These are phyloP conservation scores for Cordyceps pruinosa DNA, from an alignment of 2,329 filamentous ascomycete species.

Conservation along the genomic window DNA sequence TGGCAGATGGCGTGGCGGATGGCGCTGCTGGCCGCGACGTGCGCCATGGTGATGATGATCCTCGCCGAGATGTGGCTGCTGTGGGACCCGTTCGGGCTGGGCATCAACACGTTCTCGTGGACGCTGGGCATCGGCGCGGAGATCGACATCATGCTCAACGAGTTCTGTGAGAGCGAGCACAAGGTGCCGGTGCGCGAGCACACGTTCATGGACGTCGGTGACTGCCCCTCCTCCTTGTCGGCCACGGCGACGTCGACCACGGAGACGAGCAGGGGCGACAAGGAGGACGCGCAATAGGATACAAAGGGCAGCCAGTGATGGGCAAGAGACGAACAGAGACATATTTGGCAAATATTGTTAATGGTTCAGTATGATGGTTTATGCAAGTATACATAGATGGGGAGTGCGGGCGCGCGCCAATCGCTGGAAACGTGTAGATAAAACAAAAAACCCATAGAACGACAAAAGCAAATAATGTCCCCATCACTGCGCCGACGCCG, in stretches of 20 bases:
- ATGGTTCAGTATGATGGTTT: neutral
- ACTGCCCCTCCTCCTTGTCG: neutral
- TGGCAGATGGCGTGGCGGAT: neutral
- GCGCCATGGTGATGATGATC: conserved; percentile 16
- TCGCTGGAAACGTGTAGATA: no score
- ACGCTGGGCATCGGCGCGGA: conserved; percentile 23
- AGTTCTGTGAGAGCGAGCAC: conserved; percentile 20
- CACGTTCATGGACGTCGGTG: neutral
- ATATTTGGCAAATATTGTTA: neutral
- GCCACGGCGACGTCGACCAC: no score
- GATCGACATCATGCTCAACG: conserved; percentile 22
- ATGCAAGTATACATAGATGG: neutral
- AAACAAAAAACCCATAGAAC: no score
- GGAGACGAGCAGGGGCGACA: neutral
- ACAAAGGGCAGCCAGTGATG: neutral
- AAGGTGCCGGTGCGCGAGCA: neutral
- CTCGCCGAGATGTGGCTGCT: conserved; percentile 20
- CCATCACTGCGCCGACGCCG: no score
- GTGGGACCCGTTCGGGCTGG: conserved; percentile 21
- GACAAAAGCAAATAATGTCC: no score
- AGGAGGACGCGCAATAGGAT: neutral
- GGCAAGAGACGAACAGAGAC: neutral
- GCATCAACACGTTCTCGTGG: conserved; percentile 20
- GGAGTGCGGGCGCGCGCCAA: no score
- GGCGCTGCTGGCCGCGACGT: conserved; percentile 7